Evolutionary conservation across 73 alveolate genomes (phyloP).

Genomic region (Tetrahymena elliotti): DNA sequence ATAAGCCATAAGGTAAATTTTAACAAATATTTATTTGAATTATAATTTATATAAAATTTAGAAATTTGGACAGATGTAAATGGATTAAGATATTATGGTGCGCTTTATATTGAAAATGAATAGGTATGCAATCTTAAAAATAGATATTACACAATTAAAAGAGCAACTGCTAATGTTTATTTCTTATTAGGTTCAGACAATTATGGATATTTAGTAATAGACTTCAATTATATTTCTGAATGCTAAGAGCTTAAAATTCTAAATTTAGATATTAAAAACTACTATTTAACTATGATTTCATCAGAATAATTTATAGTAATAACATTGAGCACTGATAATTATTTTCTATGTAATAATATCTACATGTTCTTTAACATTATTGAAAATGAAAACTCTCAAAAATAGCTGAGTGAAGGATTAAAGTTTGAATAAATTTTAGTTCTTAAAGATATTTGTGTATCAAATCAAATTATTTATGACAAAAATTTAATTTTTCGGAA

Average conservation of each 20-base stretch:
- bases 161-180: neutral
- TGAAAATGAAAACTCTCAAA: neutral
- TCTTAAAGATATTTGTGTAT: neutral
- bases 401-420: neutral
- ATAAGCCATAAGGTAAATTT: neutral
- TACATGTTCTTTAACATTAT: no score
- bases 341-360: neutral
- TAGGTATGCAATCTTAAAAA: neutral
- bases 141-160: no score
- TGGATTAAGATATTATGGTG: neutral
- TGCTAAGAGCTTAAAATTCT: neutral
- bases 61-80: neutral
- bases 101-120: neutral
- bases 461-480: neutral
- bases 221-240: no score
- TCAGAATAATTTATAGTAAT: neutral
- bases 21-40: no score
- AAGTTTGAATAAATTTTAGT: no score
- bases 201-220: neutral
- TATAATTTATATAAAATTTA: no score
- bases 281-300: neutral
- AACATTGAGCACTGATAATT: neutral
- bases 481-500: no score
- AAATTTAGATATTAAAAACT: neutral
- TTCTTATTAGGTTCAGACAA: neutral